These are phyloP conservation scores for Colletotrichum sp. DNA, from an alignment of 2,329 filamentous ascomycete genomes.

Conservation along the genomic window DNA sequence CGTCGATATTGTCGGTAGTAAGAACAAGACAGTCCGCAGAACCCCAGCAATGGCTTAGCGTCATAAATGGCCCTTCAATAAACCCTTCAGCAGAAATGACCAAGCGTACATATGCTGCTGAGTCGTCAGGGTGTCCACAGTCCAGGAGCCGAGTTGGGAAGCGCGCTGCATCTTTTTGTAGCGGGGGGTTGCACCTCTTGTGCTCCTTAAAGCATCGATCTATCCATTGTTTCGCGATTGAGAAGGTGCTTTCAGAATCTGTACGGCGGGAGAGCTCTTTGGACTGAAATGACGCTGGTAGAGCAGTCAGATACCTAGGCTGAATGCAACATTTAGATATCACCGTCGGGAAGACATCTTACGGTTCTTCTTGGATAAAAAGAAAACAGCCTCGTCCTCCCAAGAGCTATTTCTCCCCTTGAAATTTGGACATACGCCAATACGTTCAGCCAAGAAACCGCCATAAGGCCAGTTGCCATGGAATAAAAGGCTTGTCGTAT, in stretches of 20 bases:
- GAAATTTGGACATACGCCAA: neutral
- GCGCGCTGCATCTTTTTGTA: neutral
- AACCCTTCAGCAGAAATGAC: neutral
- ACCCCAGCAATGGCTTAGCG: neutral
- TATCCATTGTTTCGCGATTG: neutral
- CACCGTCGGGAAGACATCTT: too few relatives aligned
- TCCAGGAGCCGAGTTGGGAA: neutral
- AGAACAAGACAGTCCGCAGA: neutral
- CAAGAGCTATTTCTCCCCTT: neutral
- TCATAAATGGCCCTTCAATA: neutral
- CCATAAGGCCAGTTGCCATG: neutral
- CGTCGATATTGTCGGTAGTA: neutral
- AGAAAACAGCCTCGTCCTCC: neutral
- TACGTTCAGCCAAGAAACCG: neutral
- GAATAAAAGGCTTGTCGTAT: neutral
- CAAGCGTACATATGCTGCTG: neutral
- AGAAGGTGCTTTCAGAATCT: neutral
- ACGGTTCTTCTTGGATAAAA: neutral
- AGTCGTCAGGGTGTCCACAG: fast-evolving
- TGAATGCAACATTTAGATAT: too few relatives aligned
- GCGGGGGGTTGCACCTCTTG: neutral
- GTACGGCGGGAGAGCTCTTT: neutral
- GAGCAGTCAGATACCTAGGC: neutral
- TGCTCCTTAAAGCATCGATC: neutral
- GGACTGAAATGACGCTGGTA: fast-evolving